Evolutionary conservation across 2,329 filamentous ascomycete genomes (phyloP).

Genomic region (Sarocladium oryzae): DNA sequence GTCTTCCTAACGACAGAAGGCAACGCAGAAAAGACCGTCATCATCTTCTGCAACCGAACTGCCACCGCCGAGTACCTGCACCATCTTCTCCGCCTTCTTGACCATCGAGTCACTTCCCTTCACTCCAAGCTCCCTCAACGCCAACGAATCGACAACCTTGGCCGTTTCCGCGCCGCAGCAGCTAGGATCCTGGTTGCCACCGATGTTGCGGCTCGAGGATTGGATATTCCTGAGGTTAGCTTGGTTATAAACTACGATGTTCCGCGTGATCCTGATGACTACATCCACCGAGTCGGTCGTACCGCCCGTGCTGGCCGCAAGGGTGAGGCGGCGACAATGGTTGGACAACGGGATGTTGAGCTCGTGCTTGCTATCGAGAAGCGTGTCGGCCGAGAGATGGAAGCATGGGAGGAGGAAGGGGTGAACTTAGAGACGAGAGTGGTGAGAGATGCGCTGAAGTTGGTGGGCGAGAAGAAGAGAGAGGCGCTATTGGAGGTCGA

Average conservation of each 20-base stretch:
- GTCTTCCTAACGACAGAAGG: conserved; percentile 72
- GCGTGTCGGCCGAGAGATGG: conserved; percentile 74
- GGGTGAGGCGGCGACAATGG: conserved; percentile 78
- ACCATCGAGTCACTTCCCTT: conserved; percentile 84
- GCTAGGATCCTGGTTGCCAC: conserved; percentile 89
- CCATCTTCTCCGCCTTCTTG: conserved; percentile 76
- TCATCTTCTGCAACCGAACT: conserved; percentile 93
- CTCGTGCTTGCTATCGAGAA: conserved; percentile 85
- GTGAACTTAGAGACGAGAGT: conserved; percentile 93
- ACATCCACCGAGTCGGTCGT: conserved; percentile 92
- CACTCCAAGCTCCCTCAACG: conserved; percentile 83
- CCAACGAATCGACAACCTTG: conserved; percentile 80
- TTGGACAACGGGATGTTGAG: conserved; percentile 89
- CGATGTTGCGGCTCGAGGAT: conserved; percentile 86
- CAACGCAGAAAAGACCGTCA: conserved; percentile 71
- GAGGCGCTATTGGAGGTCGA: conserved; percentile 88
- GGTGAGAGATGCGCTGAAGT: conserved; percentile 75
- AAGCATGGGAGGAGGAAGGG: conserved; percentile 78
- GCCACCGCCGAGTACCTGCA: conserved; percentile 84
- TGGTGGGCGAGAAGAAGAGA: conserved; percentile 91
- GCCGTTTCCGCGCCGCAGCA: conserved; percentile 82
- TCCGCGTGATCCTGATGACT: conserved; percentile 92
- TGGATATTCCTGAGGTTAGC: conserved; percentile 89
- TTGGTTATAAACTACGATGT: conserved; percentile 95
- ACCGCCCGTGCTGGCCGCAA: conserved; percentile 85